Percentiles rank a stretch among this genome's conserved stretches.
Conservation (phyloP, 768 basidiomycete genomes). For the Hydnomerulius pinastri region DNA sequence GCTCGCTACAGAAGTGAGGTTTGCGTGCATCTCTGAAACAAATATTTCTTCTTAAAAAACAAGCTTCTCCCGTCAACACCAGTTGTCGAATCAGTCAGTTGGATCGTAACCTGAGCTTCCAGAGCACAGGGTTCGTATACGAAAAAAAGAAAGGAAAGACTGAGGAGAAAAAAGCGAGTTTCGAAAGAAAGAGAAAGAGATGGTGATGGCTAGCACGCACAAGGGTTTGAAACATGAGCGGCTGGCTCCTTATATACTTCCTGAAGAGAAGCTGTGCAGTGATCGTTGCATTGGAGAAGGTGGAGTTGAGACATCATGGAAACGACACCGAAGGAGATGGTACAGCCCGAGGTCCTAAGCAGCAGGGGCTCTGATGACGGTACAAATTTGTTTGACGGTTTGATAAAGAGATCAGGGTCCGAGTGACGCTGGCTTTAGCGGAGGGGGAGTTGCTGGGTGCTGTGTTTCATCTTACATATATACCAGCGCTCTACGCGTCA, state of each 20-base stretch:
- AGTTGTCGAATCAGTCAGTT: neutral
- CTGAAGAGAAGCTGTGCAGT: conserved; percentile 3
- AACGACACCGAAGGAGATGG: neutral
- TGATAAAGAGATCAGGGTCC: neutral
- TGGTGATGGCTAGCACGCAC: conserved; percentile 5
- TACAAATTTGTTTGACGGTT: neutral
- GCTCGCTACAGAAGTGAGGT: neutral
- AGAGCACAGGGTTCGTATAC: conserved; percentile 4
- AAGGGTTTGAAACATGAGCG: neutral
- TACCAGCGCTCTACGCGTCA: too few species aligned
- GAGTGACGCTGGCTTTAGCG: too few species aligned
- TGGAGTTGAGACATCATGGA: neutral
- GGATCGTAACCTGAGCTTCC: conserved; percentile 6
- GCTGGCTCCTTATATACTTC: neutral
- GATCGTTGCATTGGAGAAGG: neutral
- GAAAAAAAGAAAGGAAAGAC: neutral
- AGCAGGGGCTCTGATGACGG: too few species aligned
- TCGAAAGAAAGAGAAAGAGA: neutral
- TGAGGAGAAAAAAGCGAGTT: conserved; percentile 1
- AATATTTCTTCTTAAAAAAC: neutral
- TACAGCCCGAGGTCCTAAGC: neutral
- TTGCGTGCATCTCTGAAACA: neutral
- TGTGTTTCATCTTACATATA: too few species aligned
- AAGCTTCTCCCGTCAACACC: neutral
- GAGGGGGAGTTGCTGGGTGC: too few species aligned